These are phyloP conservation scores for Trichoderma sp. DNA, from an alignment of 2,329 filamentous ascomycete genomes.

Conservation along the genomic window DNA sequence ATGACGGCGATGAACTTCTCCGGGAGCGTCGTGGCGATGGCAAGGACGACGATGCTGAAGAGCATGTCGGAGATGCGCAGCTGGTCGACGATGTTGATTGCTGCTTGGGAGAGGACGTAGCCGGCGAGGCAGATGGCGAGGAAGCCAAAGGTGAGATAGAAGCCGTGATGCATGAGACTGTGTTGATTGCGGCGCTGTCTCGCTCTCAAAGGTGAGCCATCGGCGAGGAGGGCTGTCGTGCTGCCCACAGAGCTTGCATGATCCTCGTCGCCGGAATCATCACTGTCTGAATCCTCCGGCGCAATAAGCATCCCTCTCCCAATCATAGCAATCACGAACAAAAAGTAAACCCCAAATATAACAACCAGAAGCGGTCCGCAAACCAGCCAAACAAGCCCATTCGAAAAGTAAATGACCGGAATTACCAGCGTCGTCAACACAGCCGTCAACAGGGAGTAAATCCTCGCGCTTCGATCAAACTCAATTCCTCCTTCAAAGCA, in stretches of 20 bases:
- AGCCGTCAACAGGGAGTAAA: constrained; percentile 44
- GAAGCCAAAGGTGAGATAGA: constrained; percentile 50
- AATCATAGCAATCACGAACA: neutral
- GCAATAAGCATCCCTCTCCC: neutral
- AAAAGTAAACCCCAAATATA: neutral
- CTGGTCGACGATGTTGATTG: constrained; percentile 47
- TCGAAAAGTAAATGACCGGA: neutral
- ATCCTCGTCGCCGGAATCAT: neutral
- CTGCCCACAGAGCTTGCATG: neutral
- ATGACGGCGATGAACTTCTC: constrained; percentile 57
- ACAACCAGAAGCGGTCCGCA: neutral
- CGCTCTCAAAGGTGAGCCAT: neutral
- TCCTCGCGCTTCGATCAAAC: constrained; percentile 54
- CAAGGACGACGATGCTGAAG: constrained; percentile 52
- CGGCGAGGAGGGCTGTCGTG: neutral
- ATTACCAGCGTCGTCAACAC: neutral
- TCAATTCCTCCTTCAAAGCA: constrained; percentile 38
- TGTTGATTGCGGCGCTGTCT: neutral
- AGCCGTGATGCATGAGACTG: constrained; percentile 30
- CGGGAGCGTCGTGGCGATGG: constrained; percentile 57
- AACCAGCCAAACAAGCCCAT: constrained; percentile 3
- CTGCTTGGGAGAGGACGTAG: constrained; percentile 53
- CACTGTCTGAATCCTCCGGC: constrained; percentile 7
- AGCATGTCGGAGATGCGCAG: constrained; percentile 51
- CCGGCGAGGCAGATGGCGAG: constrained; percentile 51